Evolutionary conservation across 2,329 filamentous ascomycete species (phyloP), one percentile per base, ranked within the genome.

Genomic region (Ploettnerulaceae sp.): DNA sequence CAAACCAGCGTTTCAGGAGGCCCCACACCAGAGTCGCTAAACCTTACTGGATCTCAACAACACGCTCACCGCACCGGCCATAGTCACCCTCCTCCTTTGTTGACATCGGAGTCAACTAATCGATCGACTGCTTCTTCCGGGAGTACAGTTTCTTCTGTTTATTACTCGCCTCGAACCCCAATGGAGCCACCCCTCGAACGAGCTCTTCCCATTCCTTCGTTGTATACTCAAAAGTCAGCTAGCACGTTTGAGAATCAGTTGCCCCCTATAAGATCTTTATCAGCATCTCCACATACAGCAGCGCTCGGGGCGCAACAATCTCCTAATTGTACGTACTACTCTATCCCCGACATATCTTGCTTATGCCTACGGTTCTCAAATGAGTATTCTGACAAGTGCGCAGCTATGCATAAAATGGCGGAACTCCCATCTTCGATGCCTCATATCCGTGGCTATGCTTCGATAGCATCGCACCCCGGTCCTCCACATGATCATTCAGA

Each of bases 131-230:
- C 41, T 11, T 62, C 60, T 1, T 58, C 58, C 5, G 41, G 35
- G 12, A 61, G 59, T 46, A 55, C 57, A 7, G 46, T 34, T 9
- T 61, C 61, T 1, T 59, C 59, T n/a, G 29, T 50, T 17, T 62
- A 55, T 25, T 60, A 56, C 24, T 53, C 51, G 4, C 61, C 61
- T 28, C 56, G 57, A 5, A 63, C 61, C 9, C 61, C 61, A 2
- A 42, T 65, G 36, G 62, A 65, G 24, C 57, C 61, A 2, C 48
- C 57, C 20, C 33, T 59, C 3, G 61, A 64, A 12, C 53, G 61
- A 28, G 34, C 59, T 28, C 46, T 62, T 7, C 55, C 57, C 2
- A 56, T 63, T 4, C 56, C 61, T 7, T 33, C 58, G 4, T 24
- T 59, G 7, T 64, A 54, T 39, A 14, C 53, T 5, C 57, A 58